Evolutionary conservation across 768 basidiomycete genomes (phyloP).

Genomic region (Russula abietina): DNA sequence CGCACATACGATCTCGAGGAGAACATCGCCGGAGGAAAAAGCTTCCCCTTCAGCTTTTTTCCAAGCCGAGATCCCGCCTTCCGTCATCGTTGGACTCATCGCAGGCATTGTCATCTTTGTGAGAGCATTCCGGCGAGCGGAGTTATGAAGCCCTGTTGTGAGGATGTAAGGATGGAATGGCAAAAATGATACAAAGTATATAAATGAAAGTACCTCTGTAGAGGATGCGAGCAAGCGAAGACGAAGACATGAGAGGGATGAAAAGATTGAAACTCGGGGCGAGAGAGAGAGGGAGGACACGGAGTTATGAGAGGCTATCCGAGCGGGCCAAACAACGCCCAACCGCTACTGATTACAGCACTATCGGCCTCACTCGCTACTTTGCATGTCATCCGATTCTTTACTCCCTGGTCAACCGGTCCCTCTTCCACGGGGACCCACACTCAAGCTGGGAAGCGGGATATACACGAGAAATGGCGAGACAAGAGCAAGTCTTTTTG

Average conservation of each 20-base stretch:
- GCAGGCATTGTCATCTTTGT: constrained; percentile 93
- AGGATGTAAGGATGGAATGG: not conserved
- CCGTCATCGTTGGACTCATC: constrained; percentile 99
- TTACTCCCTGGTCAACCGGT: constrained; percentile 80
- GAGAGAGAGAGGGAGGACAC: not conserved
- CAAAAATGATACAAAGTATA: constrained; percentile 41
- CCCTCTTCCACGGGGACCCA: constrained; percentile 46
- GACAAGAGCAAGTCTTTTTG: constrained; percentile 65
- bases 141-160: constrained; percentile 70
- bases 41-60: constrained; percentile 94
- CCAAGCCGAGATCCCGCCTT: constrained; percentile 97
- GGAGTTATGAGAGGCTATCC: constrained; percentile 26
- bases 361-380: not conserved
- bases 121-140: constrained; percentile 70
- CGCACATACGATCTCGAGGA: constrained; percentile 86
- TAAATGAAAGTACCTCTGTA: constrained; percentile 67
- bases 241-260: constrained; percentile 44
- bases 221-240: constrained; percentile 56
- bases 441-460: constrained; percentile 56
- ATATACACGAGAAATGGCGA: constrained; percentile 59
- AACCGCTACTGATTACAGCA: constrained; percentile 4
- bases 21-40: constrained; percentile 85
- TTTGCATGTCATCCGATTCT: constrained; percentile 31
- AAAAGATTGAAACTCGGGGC: constrained; percentile 6
- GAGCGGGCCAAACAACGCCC: constrained; percentile 23